Percentiles rank a stretch among this genome's conserved stretches.
These are phyloP conservation scores for Cyclaneusma minus DNA, from an alignment of 2,329 filamentous ascomycete species.

Conservation along the genomic window DNA sequence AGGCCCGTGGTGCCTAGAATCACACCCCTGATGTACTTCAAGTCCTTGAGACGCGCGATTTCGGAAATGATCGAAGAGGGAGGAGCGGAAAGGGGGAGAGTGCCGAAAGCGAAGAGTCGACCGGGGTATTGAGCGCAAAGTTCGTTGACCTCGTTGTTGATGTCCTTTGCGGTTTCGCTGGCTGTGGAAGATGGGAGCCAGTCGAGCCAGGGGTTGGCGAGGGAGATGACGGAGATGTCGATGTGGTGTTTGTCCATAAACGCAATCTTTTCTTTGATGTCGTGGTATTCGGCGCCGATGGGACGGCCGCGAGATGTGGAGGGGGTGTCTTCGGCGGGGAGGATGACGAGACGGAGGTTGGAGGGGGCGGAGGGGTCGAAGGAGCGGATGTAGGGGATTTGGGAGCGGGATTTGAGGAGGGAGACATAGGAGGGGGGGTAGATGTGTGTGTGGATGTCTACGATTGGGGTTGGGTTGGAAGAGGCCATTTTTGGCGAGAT, in stretches of 20 bases:
- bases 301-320: conserved; percentile 58
- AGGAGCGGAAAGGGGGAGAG: conserved; percentile 61
- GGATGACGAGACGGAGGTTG: conserved; percentile 50
- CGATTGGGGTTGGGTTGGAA: conserved; percentile 27
- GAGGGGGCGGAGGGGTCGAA: conserved; percentile 37
- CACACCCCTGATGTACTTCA: conserved; percentile 65
- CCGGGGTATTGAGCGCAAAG: conserved; percentile 54
- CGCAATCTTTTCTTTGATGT: conserved; percentile 60
- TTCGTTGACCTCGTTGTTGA: conserved; percentile 64
- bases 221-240: conserved; percentile 67
- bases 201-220: conserved; percentile 91
- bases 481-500: conserved; percentile 13
- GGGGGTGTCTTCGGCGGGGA: conserved; percentile 38
- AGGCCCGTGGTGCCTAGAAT: conserved; percentile 78
- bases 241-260: conserved; percentile 84
- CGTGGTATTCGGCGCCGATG: conserved; percentile 70
- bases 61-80: conserved; percentile 45
- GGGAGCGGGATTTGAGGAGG: conserved; percentile 40
- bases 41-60: conserved; percentile 41
- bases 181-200: conserved; percentile 53
- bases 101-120: conserved; percentile 68
- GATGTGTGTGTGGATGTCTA: conserved; percentile 57
- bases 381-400: conserved; percentile 56
- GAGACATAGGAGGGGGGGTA: conserved; percentile 48
- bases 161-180: conserved; percentile 41